These are phyloP conservation scores for Helicocarpus griseus DNA, from an alignment of 2,329 filamentous ascomycete species.

Conservation along the genomic window DNA sequence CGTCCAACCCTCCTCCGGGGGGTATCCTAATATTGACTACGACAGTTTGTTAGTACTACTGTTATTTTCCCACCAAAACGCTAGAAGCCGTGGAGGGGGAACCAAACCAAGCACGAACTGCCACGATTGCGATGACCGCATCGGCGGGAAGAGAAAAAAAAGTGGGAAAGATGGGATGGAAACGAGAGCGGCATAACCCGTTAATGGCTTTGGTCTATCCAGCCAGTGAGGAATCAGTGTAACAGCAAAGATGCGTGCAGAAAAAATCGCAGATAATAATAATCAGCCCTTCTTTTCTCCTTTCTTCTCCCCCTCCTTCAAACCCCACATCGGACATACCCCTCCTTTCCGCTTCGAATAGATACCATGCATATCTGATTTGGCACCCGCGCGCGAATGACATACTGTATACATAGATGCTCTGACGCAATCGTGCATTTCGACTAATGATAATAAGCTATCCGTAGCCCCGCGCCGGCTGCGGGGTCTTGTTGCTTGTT, in stretches of 20 bases:
- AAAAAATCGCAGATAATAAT: background rate
- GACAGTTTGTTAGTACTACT: too few relatives aligned
- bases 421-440: conserved; percentile 1
- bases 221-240: too few relatives aligned
- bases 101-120: background rate
- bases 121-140: background rate
- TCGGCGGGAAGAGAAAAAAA: background rate
- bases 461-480: background rate
- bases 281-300: background rate
- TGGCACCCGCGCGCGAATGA: background rate
- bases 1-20: background rate
- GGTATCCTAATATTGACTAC: background rate
- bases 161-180: background rate
- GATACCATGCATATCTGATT: background rate
- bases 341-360: background rate
- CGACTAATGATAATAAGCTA: background rate
- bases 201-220: too few relatives aligned
- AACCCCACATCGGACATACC: background rate
- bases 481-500: too few relatives aligned
- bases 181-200: too few relatives aligned
- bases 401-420: background rate
- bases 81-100: background rate
- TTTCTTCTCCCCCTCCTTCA: background rate
- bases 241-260: background rate
- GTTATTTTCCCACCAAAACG: background rate